A percentile compares a stretch with the other conserved stretches of the same genome.
Evolutionary conservation across 345 rosid genomes (phyloP).

Genomic region (Hypericum androsaemum): DNA sequence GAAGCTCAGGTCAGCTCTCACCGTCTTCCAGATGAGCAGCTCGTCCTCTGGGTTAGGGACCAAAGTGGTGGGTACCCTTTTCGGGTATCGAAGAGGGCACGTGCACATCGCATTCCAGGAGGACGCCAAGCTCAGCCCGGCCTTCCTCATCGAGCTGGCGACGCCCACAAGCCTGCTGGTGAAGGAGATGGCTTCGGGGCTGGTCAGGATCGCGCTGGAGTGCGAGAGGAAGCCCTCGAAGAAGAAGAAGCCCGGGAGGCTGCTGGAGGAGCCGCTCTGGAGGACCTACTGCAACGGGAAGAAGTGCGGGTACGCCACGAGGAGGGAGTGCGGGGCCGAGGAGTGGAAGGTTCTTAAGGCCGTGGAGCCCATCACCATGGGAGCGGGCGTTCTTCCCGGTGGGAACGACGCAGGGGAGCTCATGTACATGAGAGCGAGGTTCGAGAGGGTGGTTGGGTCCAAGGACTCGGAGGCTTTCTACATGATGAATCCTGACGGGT

Average conservation of each 20-base stretch:
- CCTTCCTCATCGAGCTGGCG: conserved; percentile 65
- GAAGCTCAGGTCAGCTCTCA: conserved; percentile 52
- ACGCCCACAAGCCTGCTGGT: conserved; percentile 72
- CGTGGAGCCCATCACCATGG: conserved; percentile 81
- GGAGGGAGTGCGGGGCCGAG: conserved; percentile 50
- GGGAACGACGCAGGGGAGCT: conserved; percentile 63
- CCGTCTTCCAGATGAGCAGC: conserved; percentile 27
- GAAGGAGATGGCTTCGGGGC: conserved; percentile 89
- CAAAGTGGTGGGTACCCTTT: conserved; percentile 66
- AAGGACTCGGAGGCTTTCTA: conserved; percentile 88
- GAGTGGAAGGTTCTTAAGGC: conserved; percentile 64
- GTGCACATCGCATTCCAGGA: conserved; percentile 81
- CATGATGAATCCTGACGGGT: conserved; percentile 84
- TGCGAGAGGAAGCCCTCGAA: conserved; percentile 39
- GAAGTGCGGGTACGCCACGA: conserved; percentile 72
- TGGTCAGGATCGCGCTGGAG: conserved; percentile 78
- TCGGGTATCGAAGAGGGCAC: conserved; percentile 79
- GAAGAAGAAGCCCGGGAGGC: conserved; percentile 36
- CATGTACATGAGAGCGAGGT: conserved; percentile 94
- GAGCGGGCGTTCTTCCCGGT: conserved; percentile 84
- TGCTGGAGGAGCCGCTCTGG: conserved; percentile 67
- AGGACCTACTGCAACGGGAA: conserved; percentile 80
- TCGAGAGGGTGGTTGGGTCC: conserved; percentile 86
- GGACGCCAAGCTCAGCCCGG: conserved; percentile 48
- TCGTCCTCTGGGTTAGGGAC: conserved; percentile 39